Evolutionary conservation across 208 protist genomes (phyloP), one percentile per base, ranked within the genome.

Genomic region (Phytomonas francai): DNA sequence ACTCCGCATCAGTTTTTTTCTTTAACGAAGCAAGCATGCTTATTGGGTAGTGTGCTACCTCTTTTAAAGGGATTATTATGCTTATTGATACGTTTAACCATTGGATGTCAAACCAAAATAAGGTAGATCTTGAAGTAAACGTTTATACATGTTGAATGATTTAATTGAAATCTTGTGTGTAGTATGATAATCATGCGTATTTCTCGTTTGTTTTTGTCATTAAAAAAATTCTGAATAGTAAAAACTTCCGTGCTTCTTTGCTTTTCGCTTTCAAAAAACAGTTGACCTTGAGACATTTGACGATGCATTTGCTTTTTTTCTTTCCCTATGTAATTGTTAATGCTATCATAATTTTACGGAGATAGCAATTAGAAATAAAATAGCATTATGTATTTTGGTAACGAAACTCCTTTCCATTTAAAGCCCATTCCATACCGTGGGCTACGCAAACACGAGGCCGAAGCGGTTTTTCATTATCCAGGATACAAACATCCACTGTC

Each of bases 381-480:
- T 25, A 33, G 28, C n/a, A 12, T 61, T 29, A 28, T 8, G 31
- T 22, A 61, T 36, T 88, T 91, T 72, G 81, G 81, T 32, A 86
- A 79, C 36, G 79, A 91, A 58, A 72, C 78, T 1, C 80, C 81
- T 14, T 76, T 91, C n/a, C 80, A 88, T 36, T 63, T 86, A 28
- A 80, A 80, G 70, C 85, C 77, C 12, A 73, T 84, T 31, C 82
- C 78, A 16, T 71, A 85, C 33, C 79, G 85, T 28, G 85, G 85
- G n/a, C 32, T 88, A 39, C 82, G 85, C 45, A 71, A 73, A 51
- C 74, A 81, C 56, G 76, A 91, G 63, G 83, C 81, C 30, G 82
- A 91, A 51, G 74, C 70, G 19, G 65, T 80, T n/a, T 80, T 86
- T 62, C 85, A 91, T 66, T 83, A 82, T 62, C 85, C 85, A 4